Percentiles rank a stretch among this genome's conserved stretches.
Evolutionary conservation across 148 eudicot species (phyloP).

Genomic region (Camellia japonica): DNA sequence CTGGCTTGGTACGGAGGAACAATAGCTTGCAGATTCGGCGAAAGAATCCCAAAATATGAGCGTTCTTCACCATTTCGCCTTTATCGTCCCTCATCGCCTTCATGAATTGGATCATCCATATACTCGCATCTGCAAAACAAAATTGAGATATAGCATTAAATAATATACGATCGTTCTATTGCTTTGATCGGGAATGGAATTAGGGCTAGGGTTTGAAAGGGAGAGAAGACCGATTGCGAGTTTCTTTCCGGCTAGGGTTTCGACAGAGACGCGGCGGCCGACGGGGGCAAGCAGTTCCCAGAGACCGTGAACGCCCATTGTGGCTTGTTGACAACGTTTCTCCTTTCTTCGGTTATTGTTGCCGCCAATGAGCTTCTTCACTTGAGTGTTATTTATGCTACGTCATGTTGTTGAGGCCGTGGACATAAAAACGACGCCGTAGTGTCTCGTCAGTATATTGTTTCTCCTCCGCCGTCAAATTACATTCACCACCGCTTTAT

Average conservation of each 20-base stretch:
- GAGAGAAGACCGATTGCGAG: slow-evolving; percentile 72
- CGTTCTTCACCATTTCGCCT: slow-evolving; percentile 96
- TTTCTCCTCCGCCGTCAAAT: too few species aligned
- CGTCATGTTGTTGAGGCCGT: too few species aligned
- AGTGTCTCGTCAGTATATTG: too few species aligned
- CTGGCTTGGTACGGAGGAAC: slow-evolving; percentile 85
- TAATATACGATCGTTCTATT: background rate
- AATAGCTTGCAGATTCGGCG: slow-evolving; percentile 96
- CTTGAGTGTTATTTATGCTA: too few species aligned
- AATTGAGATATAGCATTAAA: background rate
- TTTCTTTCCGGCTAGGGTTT: slow-evolving; percentile 87
- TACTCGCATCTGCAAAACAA: slow-evolving; percentile 73
- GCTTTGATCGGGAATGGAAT: background rate
- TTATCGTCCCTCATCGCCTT: slow-evolving; percentile 97
- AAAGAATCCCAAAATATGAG: slow-evolving; percentile 85
- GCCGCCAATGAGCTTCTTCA: slow-evolving; percentile 21
- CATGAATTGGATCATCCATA: slow-evolving; percentile 97
- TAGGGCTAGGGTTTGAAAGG: slow-evolving; percentile 24
- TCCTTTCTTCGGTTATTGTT: background rate
- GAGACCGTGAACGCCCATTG: slow-evolving; percentile 88
- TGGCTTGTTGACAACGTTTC: slow-evolving; percentile 4
- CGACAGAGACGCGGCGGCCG: slow-evolving; percentile 99
- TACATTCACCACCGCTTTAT: too few species aligned
- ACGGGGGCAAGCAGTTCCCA: slow-evolving; percentile 97
- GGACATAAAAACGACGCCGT: too few species aligned